Evolutionary conservation across 176 grass and related monocot species (phyloP), one percentile per base, ranked within the genome.

Genomic region (Ensete glaucum): DNA sequence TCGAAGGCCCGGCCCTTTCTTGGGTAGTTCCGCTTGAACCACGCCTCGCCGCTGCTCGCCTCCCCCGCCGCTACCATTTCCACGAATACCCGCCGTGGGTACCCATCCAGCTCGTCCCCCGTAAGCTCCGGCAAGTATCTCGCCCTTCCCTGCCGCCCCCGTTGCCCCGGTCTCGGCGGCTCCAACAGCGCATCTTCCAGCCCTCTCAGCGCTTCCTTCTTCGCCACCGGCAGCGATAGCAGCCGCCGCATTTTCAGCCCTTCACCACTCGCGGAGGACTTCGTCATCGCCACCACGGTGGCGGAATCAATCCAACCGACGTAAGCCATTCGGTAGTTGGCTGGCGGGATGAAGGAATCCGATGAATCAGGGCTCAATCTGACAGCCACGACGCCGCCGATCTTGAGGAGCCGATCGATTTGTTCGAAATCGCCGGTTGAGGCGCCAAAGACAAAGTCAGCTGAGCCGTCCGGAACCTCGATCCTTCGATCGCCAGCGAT

Each of bases 171-270:
- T 43, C 34, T 11, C 55, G 88, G 88, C 55, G 88, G 88, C 75
- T 90, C 88, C 43, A 90, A 77, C 9, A 84, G 81, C 50, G 82
- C 88, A 11, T 58, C 81, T 71, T 87, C 88, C n/a, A 90, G 88
- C 17, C 71, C 75, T 14, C 83, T 77, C 56, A 90, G 22, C 1
- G 81, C 82, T 52, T 76, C 74, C 71, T 82, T 73, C 78, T 73
- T 87, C 74, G 54, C 52, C 67, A 53, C 70, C 62, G 74, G 71
- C 52, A 87, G 65, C 3, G 81, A 19, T 6, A 87, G 75, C 20
- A 87, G 79, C 54, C 72, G 75, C 71, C 84, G 72, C 50, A 66
- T 58, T 53, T 54, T 62, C 34, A 34, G 5, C 2, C 20, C 62
- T 15, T 24, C 62, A 43, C 34, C 34, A 68, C 34, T 21, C 9